These are phyloP conservation scores for Neurospora tetrasperma DNA, from an alignment of 495 filamentous ascomycete genomes.

Conservation along the genomic window DNA sequence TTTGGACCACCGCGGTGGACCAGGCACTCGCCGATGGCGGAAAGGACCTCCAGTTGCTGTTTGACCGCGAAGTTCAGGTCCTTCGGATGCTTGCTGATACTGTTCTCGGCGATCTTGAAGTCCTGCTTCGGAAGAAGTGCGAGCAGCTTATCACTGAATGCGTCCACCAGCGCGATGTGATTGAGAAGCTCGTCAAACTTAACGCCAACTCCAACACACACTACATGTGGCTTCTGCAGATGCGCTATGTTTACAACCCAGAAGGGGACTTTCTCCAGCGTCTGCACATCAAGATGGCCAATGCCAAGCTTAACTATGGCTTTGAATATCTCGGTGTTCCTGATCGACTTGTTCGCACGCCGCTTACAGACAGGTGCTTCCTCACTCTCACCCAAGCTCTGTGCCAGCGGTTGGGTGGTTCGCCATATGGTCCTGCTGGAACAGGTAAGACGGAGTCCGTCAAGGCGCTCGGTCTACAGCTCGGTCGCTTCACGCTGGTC, in stretches of 20 bases:
- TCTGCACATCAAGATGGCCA: constrained; percentile 90
- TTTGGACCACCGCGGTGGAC: constrained; percentile 83
- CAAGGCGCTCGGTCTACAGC: constrained; percentile 90
- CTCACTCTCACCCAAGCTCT: constrained; percentile 92
- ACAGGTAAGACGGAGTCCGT: constrained; percentile 99
- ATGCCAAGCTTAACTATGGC: constrained; percentile 87
- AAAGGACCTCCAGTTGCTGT: constrained; percentile 51
- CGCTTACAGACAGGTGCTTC: constrained; percentile 95
- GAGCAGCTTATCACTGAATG: constrained; percentile 98
- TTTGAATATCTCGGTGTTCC: constrained; percentile 97
- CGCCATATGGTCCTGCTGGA: constrained; percentile 93
- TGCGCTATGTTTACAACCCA: constrained; percentile 84
- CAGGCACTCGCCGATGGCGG: constrained; percentile 61
- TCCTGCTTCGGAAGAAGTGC: constrained; percentile 85
- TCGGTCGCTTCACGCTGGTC: constrained; percentile 93
- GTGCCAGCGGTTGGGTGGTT: constrained; percentile 89
- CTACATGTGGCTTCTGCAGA: constrained; percentile 90
- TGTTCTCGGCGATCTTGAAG: constrained; percentile 82
- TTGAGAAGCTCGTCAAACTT: constrained; percentile 66
- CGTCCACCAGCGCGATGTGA: constrained; percentile 90
- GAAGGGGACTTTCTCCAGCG: constrained; percentile 76
- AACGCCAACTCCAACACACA: constrained; percentile 71
- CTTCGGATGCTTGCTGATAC: constrained; percentile 74
- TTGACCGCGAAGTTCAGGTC: constrained; percentile 66
- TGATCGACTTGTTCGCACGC: constrained; percentile 89